Conservation (phyloP, 371 early-diverging fungal genomes). For the Mucor piriformis region DNA sequence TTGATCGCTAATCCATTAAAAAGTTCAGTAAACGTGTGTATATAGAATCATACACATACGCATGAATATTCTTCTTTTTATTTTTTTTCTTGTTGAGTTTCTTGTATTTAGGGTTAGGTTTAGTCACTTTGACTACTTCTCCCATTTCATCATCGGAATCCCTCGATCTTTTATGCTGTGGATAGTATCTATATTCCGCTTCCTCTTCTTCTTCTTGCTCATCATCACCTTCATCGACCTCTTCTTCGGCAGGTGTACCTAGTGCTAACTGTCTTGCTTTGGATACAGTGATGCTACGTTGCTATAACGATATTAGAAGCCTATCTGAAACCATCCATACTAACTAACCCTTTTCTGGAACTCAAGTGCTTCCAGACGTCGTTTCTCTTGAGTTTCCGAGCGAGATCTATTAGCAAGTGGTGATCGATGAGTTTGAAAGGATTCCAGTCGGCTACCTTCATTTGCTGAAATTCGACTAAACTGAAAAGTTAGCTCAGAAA, state of each 20-base stretch:
- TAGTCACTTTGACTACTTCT: constrained; percentile 6
- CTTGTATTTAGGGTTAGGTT: constrained; percentile 10
- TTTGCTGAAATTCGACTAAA: constrained; percentile 9
- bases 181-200: neutral
- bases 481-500: constrained; percentile 8
- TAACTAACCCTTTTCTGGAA: constrained; percentile 31
- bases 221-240: constrained; percentile 12
- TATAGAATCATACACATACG: constrained; percentile 4
- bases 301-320: constrained; percentile 7
- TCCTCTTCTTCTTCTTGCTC: constrained; percentile 15
- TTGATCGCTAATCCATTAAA: constrained; percentile 44
- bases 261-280: constrained; percentile 28
- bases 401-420: constrained; percentile 15
- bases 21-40: neutral
- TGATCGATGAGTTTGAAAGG: constrained; percentile 11
- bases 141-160: constrained; percentile 34
- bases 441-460: constrained; percentile 1
- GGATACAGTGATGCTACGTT: constrained; percentile 20
- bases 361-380: constrained; percentile 33
- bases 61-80: constrained; percentile 24
- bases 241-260: neutral
- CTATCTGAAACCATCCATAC: neutral
- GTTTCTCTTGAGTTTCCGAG: constrained; percentile 29
- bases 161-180: constrained; percentile 7
- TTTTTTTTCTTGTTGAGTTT: constrained; percentile 18